Base-by-base conservation (phyloP, 2,329 filamentous ascomycete species). In the Fusarium sp. region DNA sequence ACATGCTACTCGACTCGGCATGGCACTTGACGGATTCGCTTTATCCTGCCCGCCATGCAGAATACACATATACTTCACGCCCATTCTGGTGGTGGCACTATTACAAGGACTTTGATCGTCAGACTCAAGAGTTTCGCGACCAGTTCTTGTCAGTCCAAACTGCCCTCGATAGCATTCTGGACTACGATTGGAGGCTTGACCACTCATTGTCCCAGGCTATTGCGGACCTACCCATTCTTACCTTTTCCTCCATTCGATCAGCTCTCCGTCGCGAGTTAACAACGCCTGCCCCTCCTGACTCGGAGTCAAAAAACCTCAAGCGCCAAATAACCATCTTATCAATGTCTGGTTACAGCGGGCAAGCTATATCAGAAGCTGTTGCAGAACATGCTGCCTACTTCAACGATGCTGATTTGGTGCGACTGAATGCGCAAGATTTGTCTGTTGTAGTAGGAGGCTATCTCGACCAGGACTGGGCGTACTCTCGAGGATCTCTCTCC, bases 381-480 rank as follows among this genome's bases (percentile, higher is more conserved):
- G 85, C 94, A 3, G 83, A 87, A 61, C 84, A 87, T 50, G 80
- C 91, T 43, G 91, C 91, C 1, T 80, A 81, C 14, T 83, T 88
- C 33, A 80, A 91, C 7, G 81, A 80, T 8, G 90, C 92, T 4
- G 88, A 95, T 68, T 74, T 95, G 4, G 79, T 96, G 32, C 84
- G 87, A 20, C 75, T 96, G 13, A 87, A 90, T 73, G 88, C 92
- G 2, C 86, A 89, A 65, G 90, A 91, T 72, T 79, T 96, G 53
- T 90, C 90, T 4, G 84, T 90, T 49, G 81, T 96, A 25, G 84
- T 90, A 1, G 90, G 90, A 4, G 84, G 87, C 43, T 93, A 94
- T 71, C 78, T 94, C 11, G 90, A 90, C 6, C 88, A 92, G 72
- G 83, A 86, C 61, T 82, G 79, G 77, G 79, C 80, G 6, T 83